phyloP scores from a whole-genome alignment of 1,284 basidiomycete genomes.

The Inonotus obliquus region DNA sequence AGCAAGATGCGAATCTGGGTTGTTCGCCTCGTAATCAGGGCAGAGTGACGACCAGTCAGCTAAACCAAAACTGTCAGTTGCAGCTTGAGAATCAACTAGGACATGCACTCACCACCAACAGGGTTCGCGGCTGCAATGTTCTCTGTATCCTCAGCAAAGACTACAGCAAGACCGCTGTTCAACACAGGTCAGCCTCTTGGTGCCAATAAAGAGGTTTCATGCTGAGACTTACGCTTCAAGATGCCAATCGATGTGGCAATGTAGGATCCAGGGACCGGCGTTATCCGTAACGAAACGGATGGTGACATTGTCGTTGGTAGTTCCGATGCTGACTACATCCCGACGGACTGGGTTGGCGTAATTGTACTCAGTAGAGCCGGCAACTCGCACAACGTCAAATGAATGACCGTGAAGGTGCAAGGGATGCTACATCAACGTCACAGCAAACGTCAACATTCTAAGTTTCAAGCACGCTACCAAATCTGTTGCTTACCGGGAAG shows the following conservation, averaged over 20 bases:
- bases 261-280: slow-evolving; percentile 44
- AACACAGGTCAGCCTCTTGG: slow-evolving; percentile 23
- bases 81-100: not conserved
- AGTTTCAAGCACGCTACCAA: slow-evolving; percentile 15
- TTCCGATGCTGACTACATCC: slow-evolving; percentile 32
- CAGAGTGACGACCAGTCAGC: slow-evolving; percentile 25
- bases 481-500: slow-evolving; percentile 28
- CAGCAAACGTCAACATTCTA: not conserved
- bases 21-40: slow-evolving; percentile 20
- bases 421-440: slow-evolving; percentile 31
- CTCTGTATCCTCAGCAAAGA: slow-evolving; percentile 34
- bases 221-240: not conserved
- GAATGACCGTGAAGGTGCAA: slow-evolving; percentile 42
- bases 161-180: slow-evolving; percentile 36
- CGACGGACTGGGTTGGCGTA: slow-evolving; percentile 37
- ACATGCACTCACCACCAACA: slow-evolving; percentile 23
- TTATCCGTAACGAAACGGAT: slow-evolving; percentile 45
- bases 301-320: slow-evolving; percentile 30
- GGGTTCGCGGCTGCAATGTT: slow-evolving; percentile 23
- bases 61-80: slow-evolving; percentile 9
- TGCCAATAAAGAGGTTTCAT: slow-evolving; percentile 11
- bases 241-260: slow-evolving; percentile 33
- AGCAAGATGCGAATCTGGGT: slow-evolving; percentile 9
- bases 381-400: slow-evolving; percentile 34
- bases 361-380: slow-evolving; percentile 24